Evolutionary conservation across 2,329 filamentous ascomycete genomes (phyloP), one percentile per base, ranked within the genome.

Genomic region (Hirsutella rhossiliensis): DNA sequence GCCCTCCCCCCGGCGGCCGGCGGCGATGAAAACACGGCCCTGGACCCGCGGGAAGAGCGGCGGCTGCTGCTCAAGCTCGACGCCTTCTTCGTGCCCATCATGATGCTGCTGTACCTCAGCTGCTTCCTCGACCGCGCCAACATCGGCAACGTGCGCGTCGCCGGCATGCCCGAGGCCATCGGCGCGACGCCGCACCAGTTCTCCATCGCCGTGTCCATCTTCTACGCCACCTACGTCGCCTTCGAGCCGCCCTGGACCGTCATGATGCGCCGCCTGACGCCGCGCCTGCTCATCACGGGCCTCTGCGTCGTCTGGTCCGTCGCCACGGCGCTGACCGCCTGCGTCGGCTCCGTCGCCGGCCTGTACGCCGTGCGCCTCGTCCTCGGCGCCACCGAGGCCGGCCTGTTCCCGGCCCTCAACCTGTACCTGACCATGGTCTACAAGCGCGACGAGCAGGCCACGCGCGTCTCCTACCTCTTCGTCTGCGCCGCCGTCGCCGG

Each of bases 51-150:
- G 7, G 53, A 52, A 11, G 60, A 63, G 48, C 44, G 47, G 11
- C 56, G 53, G 30, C 54, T 62, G 5, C 50, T 63, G 13, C 43
- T 49, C 34, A 63, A 63, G 44, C 56, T 63, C 5, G 61, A 63
- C 41, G 31, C 52, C 15, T 54, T 54, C 41, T 56, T 62, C 18
- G 54, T 60, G 4, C 61, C 61, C 42, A 67, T 76, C 44, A 71
- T 78, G 46, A 75, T 74, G 66, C 56, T 75, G 40, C 64, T 76
- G 5, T 79, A 76, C 48, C 52, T 79, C 18, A 64, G 66, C 4
- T 74, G 68, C 47, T 76, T 73, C 51, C 60, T 77, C 36, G 76
- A 80, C 55, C 65, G 75, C 43, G 63, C 64, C 18, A 75, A 73
- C 49, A 75, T 76, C 56, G 60, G 55, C 47, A 62, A 58, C 42